Evolutionary conservation across 2,329 filamentous ascomycete genomes (phyloP), one percentile per base, ranked within the genome.

Genomic region (Xylariaceae sp.): DNA sequence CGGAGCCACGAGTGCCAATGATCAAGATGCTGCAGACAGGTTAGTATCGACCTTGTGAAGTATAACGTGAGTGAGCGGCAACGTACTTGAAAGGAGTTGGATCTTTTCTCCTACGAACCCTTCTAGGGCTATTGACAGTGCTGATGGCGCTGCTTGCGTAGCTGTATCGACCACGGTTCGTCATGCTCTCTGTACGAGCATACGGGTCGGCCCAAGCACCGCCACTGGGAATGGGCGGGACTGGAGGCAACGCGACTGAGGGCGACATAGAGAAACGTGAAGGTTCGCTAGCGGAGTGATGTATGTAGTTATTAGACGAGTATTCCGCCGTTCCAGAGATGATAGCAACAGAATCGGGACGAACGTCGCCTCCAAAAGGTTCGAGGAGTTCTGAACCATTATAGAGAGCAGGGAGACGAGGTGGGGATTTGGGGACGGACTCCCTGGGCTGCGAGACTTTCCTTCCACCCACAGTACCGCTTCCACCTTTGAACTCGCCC

Each of bases 81-180:
- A 83, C 92, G 83, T 80, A 97, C 93, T 99, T 99, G 84, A 97
- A 96, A 0, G 94, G 92, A 9, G 93, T 97, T 7, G 94, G 94
- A 72, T 99, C 94, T 80, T 96, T 97, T 78, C 94, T 88, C 79
- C 93, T 88, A 69, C 94, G 87, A 66, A 97, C 88, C 72, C 92
- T 87, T 66, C 94, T 87, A 64, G 94, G 93, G 74, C 89, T 96
- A 78, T 96, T 96, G 77, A 96, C 86, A 61, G 90, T 89, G 79
- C 90, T 96, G 66, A 93, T 84, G 56, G 90, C 88, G 75, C 89
- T 95, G 77, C 90, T 96, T 59, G 93, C 92, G 76, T 97, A 97
- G 78, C 92, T 97, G 77, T 96, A 96, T 66, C 94, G 89, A 62
- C 93, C 92, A 68, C 94, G 91, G 75, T 97, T 88, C 68, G 93